Conservation (phyloP, 768 basidiomycete genomes). For the Coprinopsis cinerea region DNA sequence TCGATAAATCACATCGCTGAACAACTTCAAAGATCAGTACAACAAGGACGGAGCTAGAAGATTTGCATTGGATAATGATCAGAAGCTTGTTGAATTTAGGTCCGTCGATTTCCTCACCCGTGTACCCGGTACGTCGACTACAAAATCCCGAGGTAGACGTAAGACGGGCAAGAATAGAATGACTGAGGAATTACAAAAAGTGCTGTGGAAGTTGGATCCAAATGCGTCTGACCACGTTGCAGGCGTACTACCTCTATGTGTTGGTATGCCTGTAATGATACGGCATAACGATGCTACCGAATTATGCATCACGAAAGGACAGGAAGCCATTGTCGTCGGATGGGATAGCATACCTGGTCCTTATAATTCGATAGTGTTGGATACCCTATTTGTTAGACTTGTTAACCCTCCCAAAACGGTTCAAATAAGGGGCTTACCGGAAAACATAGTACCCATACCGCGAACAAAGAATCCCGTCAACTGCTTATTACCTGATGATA, state of each 20-base stretch:
- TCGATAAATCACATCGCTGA: constrained; percentile 27
- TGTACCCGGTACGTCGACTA: neutral
- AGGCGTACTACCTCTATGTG: constrained; percentile 16
- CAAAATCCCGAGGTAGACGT: constrained; percentile 1
- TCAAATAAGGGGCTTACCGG: constrained; percentile 19
- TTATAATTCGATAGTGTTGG: constrained; percentile 9
- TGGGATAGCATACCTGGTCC: constrained; percentile 4
- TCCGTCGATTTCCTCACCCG: constrained; percentile 18
- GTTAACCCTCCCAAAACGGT: constrained; percentile 18
- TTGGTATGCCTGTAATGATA: constrained; percentile 21
- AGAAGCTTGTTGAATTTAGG: constrained; percentile 22
- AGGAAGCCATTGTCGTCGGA: constrained; percentile 13
- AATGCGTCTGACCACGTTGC: constrained; percentile 9
- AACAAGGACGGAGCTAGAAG: constrained; percentile 21
- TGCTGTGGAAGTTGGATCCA: neutral
- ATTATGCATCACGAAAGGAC: constrained; percentile 8
- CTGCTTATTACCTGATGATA: neutral
- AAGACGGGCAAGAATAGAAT: neutral
- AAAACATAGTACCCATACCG: constrained; percentile 24
- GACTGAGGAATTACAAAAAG: neutral
- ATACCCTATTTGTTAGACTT: constrained; percentile 24
- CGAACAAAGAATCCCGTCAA: neutral
- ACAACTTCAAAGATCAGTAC: constrained; percentile 25
- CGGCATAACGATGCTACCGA: constrained; percentile 17
- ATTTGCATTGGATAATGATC: constrained; percentile 26